These are phyloP conservation scores for Penicillium nucicola DNA, from an alignment of 495 filamentous ascomycete species.

Conservation along the genomic window DNA sequence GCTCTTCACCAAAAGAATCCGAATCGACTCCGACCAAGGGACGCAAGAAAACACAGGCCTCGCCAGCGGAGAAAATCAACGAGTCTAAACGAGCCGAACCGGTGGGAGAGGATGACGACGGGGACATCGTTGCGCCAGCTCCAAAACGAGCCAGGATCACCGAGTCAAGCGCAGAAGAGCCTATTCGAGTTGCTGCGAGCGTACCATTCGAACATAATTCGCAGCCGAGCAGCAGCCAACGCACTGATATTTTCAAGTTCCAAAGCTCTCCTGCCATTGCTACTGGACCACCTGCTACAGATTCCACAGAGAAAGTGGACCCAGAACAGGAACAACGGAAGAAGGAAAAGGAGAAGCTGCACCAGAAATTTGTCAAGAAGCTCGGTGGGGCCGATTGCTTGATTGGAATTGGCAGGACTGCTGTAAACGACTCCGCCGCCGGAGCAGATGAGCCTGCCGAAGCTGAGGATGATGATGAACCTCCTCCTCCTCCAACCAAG, in stretches of 20 bases:
- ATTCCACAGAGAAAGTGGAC: conserved; percentile 30
- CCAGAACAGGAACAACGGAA: conserved; percentile 41
- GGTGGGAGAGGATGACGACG: conserved; percentile 32
- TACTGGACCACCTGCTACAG: neutral
- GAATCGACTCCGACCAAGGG: conserved; percentile 6
- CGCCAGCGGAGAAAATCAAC: conserved; percentile 5
- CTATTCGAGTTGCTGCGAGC: conserved; percentile 8
- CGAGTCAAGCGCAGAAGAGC: conserved; percentile 11
- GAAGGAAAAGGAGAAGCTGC: conserved; percentile 65
- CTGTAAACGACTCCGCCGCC: conserved; percentile 53
- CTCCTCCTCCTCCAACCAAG: conserved; percentile 50
- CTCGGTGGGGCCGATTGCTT: conserved; percentile 81
- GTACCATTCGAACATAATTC: conserved; percentile 8
- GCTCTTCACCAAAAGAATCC: conserved; percentile 7
- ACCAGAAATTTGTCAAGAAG: conserved; percentile 85
- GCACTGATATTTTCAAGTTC: conserved; percentile 41
- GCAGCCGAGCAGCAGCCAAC: conserved; percentile 27
- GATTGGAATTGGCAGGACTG: conserved; percentile 60
- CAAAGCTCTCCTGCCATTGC: conserved; percentile 32
- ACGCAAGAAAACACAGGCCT: conserved; percentile 14
- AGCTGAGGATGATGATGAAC: conserved; percentile 56
- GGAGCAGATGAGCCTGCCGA: conserved; percentile 44
- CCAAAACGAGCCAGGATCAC: conserved; percentile 36
- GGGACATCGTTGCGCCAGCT: conserved; percentile 39
- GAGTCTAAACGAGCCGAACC: conserved; percentile 17